These are phyloP conservation scores for Rhynchosporium agropyri DNA, from an alignment of 2,329 filamentous ascomycete species.

Conservation along the genomic window DNA sequence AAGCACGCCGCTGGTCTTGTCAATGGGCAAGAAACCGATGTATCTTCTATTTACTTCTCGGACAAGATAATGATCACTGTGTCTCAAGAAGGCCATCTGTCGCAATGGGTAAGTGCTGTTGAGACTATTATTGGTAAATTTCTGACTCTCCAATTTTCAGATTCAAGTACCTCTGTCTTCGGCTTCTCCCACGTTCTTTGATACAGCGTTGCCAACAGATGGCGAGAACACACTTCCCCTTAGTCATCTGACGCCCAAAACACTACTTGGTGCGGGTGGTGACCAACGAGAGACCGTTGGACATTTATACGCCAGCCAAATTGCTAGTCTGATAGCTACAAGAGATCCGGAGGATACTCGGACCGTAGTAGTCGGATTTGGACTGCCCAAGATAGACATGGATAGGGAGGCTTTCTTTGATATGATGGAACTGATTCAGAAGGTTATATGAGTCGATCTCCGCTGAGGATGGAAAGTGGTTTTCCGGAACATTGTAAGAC, in stretches of 20 bases:
- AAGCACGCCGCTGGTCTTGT: constrained; percentile 59
- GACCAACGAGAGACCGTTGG: constrained; percentile 79
- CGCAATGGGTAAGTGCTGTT: constrained; percentile 78
- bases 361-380: constrained; percentile 64
- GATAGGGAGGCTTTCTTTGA: constrained; percentile 63
- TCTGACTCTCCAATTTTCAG: constrained; percentile 45
- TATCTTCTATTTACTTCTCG: constrained; percentile 72
- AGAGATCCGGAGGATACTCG: constrained; percentile 67
- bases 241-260: constrained; percentile 81
- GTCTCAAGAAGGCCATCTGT: constrained; percentile 79
- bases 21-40: constrained; percentile 70
- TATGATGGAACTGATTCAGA: constrained; percentile 63
- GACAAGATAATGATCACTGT: constrained; percentile 93
- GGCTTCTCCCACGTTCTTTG: constrained; percentile 60
- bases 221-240: constrained; percentile 64
- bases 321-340: constrained; percentile 77
- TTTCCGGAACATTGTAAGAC: too few species aligned
- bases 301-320: constrained; percentile 86
- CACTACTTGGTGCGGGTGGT: constrained; percentile 81
- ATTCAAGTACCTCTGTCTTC: constrained; percentile 79
- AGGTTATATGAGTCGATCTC: constrained; percentile 46
- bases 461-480: too few species aligned
- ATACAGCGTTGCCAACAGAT: constrained; percentile 51
- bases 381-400: constrained; percentile 52
- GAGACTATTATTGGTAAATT: background rate